phyloP scores from a whole-genome alignment of 202 grass and related monocot genomes.

The Schoenoplectus triqueter region DNA sequence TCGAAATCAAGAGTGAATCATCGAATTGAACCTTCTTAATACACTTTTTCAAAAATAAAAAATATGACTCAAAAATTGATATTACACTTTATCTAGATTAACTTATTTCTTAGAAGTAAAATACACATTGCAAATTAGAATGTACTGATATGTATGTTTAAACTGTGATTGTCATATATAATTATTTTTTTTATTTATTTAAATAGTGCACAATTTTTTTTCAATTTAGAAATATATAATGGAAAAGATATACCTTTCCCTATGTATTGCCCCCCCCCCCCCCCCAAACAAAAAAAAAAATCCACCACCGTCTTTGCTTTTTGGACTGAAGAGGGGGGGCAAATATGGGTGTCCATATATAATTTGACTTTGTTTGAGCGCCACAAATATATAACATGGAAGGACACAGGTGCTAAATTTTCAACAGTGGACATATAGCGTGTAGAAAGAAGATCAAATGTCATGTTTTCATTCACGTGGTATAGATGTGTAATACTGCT shows the following conservation, averaged over 20 bases:
- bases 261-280: too few species aligned
- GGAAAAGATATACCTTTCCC: too few species aligned
- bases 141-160: background rate
- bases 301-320: too few species aligned
- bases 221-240: too few species aligned
- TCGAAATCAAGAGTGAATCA: too few species aligned
- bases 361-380: background rate
- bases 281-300: too few species aligned
- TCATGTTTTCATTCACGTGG: conserved; percentile 66
- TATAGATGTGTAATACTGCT: conserved; percentile 23
- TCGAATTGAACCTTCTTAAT: too few species aligned
- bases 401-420: conserved; percentile 27
- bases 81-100: too few species aligned
- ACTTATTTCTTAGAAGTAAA: background rate
- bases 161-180: background rate
- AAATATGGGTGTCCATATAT: background rate
- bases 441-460: conserved; percentile 56
- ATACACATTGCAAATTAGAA: background rate
- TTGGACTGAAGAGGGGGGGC: too few species aligned
- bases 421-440: conserved; percentile 42
- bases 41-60: too few species aligned
- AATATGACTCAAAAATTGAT: too few species aligned
- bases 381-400: background rate
- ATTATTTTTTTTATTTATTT: background rate
- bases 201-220: too few species aligned